Conservation (phyloP, 2,329 filamentous ascomycete species). For the Gaeumannomyces sp. region DNA sequence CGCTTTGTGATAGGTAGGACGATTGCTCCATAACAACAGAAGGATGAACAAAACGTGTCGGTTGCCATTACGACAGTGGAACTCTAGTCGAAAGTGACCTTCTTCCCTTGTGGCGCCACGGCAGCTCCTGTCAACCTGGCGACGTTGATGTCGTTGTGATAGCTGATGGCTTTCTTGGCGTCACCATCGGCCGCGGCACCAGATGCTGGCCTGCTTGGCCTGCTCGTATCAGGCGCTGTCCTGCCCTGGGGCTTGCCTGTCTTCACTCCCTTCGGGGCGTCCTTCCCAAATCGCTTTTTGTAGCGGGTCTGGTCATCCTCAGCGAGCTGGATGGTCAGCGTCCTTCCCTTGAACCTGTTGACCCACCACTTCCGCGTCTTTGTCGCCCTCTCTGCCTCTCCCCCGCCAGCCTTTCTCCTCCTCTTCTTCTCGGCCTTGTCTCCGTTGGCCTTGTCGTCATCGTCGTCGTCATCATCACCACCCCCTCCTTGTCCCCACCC, state of each 20-base stretch:
- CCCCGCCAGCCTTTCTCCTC: conserved; percentile 26
- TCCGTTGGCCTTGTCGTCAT: conserved; percentile 26
- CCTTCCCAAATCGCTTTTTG: conserved; percentile 88
- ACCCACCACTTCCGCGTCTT: conserved; percentile 74
- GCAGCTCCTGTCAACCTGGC: conserved; percentile 72
- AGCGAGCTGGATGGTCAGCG: conserved; percentile 84
- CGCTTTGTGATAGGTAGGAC: too few species aligned
- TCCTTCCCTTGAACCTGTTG: conserved; percentile 72
- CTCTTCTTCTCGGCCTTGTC: conserved; percentile 11
- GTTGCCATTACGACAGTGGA: too few species aligned
- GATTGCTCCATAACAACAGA: too few species aligned
- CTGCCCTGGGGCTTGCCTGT: conserved; percentile 20
- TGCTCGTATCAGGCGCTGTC: conserved; percentile 2
- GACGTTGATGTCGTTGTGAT: conserved; percentile 40
- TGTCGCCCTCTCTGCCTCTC: conserved; percentile 23
- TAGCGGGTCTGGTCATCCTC: conserved; percentile 87
- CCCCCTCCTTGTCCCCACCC: conserved; percentile 23
- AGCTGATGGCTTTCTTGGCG: conserved; percentile 25
- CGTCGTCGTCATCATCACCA: conserved; percentile 23
- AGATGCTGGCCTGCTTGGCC: conserved; percentile 13
- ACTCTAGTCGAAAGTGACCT: conserved; percentile 68
- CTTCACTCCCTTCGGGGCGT: conserved; percentile 38
- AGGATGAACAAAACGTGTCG: too few species aligned
- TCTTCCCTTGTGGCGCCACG: conserved; percentile 72
- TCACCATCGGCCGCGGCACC: conserved; percentile 27